Base-by-base conservation (phyloP, 2,329 filamentous ascomycete genomes). In the Hymenoscyphus repandus region DNA sequence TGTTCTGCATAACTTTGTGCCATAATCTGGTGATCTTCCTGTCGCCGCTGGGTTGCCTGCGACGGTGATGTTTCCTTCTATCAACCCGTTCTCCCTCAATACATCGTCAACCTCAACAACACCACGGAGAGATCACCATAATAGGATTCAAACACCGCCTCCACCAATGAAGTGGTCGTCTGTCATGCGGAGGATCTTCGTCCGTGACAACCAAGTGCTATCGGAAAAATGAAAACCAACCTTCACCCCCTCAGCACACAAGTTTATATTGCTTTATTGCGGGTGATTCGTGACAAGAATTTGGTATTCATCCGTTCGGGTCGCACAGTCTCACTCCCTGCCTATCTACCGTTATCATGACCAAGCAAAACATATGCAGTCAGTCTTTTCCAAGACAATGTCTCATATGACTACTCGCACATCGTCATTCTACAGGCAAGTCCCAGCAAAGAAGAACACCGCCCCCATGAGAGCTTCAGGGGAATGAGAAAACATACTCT, bases 1-100 rank as follows among this genome's bases (percentile, higher is more conserved):
- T 36, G 33, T 34, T 41, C 17, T 36, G 49, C 39, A 50, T 48
- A 51, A 51, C 15, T 12, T 11, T 15, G 12, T 44, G 10, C n/a
- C 40, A 31, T 43, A 43, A 38, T 39, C 38, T 15, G 30, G 17
- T 27, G 4, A 27, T 27, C 22, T 27, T 27, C 22, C 22, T 27
- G 22, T 27, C 4, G 22, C 7, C 7, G 22, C 22, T 7, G 22
- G 22, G 22, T 27, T 4, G 22, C 7, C 22, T 27, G 22, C 22
- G 4, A 7, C 22, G 22, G 7, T n/a, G 7, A 27, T 27, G 22
- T 27, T 7, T 4, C 22, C 22, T 27, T 27, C 7, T 27, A 27
- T 27, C 12, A 37, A 37, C 4, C 12, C 4, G 12, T 9, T 17
- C 34, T 37, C 10, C 12, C 34, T 17, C 22, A 27, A 27, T 4